Evolutionary conservation across 1,139 yeast species (phyloP).

Genomic region (Scheffersomyces illinoinensis): DNA sequence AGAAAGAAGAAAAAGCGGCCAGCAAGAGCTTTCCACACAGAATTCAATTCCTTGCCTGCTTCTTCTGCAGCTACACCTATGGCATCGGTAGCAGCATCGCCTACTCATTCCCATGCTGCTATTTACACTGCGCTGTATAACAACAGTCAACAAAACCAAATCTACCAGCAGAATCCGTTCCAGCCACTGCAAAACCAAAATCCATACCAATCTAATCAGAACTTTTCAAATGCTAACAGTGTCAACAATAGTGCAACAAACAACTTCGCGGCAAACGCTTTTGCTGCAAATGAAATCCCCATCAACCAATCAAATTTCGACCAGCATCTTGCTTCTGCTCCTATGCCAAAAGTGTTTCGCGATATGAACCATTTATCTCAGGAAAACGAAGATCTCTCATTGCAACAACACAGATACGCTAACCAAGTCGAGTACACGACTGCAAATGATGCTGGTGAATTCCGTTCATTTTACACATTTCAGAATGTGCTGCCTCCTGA

Average conservation of each 20-base stretch:
- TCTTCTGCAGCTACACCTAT: conserved; percentile 6
- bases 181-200: not conserved
- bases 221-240: not conserved
- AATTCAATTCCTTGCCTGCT: conserved; percentile 14
- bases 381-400: conserved; percentile 32
- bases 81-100: conserved; percentile 3
- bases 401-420: conserved; percentile 55
- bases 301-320: not conserved
- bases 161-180: not conserved
- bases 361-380: not conserved
- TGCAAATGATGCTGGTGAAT: conserved; percentile 23
- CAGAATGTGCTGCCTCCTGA: conserved; percentile 80
- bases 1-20: conserved; percentile 39
- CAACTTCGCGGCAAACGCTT: not conserved
- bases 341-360: not conserved
- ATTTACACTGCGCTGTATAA: conserved; percentile 5
- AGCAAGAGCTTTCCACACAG: conserved; percentile 48
- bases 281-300: not conserved
- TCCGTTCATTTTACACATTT: conserved; percentile 62
- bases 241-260: not conserved
- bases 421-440: conserved; percentile 51
- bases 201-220: not conserved
- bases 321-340: conserved; percentile 3
- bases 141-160: conserved; percentile 4
- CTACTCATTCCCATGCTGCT: conserved; percentile 5